These are phyloP conservation scores for Cucurbita moschata DNA, from an alignment of 306 rosid genomes.

Conservation along the genomic window DNA sequence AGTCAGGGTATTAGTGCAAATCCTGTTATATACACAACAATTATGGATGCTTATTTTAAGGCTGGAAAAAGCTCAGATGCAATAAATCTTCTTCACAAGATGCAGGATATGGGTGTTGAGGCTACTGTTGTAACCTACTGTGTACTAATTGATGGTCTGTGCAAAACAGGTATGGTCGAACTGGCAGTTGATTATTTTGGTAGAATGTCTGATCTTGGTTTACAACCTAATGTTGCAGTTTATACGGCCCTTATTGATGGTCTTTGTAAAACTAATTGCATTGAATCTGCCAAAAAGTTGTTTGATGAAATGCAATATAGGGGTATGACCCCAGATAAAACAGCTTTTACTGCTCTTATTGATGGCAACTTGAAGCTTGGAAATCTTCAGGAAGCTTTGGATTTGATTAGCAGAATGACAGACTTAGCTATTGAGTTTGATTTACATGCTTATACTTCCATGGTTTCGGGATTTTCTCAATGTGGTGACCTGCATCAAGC, in stretches of 20 bases:
- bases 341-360: constrained; percentile 60
- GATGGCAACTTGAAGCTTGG: constrained; percentile 85
- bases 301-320: constrained; percentile 64
- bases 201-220: constrained; percentile 36
- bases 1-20: constrained; percentile 41
- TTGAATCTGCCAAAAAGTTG: constrained; percentile 53
- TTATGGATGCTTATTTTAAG: constrained; percentile 79
- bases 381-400: constrained; percentile 59
- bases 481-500: constrained; percentile 57
- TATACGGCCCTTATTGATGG: constrained; percentile 83
- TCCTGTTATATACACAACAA: constrained; percentile 52
- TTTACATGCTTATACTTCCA: constrained; percentile 64
- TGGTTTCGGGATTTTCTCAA: constrained; percentile 62
- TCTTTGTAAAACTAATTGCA: constrained; percentile 45
- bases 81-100: constrained; percentile 44
- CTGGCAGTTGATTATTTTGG: constrained; percentile 55
- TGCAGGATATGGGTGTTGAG: constrained; percentile 53
- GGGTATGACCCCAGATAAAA: constrained; percentile 72
- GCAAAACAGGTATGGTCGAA: constrained; percentile 59
- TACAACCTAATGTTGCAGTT: constrained; percentile 66
- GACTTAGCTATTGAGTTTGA: constrained; percentile 65
- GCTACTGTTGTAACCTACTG: constrained; percentile 59
- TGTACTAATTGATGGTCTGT: constrained; percentile 75
- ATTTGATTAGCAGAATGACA: constrained; percentile 42
- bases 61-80: constrained; percentile 52